Evolutionary conservation across 805 yeast species (phyloP).

Genomic region (Nadsonia fulvescens): DNA sequence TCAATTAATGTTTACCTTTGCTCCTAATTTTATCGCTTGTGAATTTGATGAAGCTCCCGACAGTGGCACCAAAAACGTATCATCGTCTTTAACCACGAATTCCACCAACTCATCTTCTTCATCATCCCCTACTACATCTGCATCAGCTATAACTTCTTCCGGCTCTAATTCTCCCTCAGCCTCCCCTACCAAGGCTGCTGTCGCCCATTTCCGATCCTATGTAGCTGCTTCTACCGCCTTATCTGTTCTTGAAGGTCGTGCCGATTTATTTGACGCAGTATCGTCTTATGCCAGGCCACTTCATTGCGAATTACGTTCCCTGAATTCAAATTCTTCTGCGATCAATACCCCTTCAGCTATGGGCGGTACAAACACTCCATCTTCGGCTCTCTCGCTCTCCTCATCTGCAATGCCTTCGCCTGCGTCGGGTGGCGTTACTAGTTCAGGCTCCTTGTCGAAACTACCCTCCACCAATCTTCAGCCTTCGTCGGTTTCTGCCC

Average conservation of each 20-base stretch:
- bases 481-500: too few relatives aligned
- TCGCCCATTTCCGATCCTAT: too few relatives aligned
- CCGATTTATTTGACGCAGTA: conserved; percentile 3
- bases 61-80: conserved; percentile 17
- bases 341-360: conserved; percentile 1
- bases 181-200: too few relatives aligned
- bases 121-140: conserved; percentile 4
- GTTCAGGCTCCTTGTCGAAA: too few relatives aligned
- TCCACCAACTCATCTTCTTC: conserved; percentile 4
- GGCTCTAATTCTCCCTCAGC: too few relatives aligned
- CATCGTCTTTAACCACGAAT: conserved; percentile 9
- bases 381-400: too few relatives aligned
- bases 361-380: not conserved
- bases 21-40: conserved; percentile 18
- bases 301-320: too few relatives aligned
- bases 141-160: conserved; percentile 1
- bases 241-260: conserved; percentile 3
- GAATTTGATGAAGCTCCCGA: conserved; percentile 18
- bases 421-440: too few relatives aligned
- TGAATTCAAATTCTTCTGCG: too few relatives aligned
- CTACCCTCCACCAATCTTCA: too few relatives aligned
- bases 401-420: too few relatives aligned
- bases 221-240: conserved; percentile 6
- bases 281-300: too few relatives aligned
- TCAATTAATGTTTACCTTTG: conserved; percentile 21